Evolutionary conservation across 1,284 basidiomycete species (phyloP).

Genomic region (Rhodotorula sp.): DNA sequence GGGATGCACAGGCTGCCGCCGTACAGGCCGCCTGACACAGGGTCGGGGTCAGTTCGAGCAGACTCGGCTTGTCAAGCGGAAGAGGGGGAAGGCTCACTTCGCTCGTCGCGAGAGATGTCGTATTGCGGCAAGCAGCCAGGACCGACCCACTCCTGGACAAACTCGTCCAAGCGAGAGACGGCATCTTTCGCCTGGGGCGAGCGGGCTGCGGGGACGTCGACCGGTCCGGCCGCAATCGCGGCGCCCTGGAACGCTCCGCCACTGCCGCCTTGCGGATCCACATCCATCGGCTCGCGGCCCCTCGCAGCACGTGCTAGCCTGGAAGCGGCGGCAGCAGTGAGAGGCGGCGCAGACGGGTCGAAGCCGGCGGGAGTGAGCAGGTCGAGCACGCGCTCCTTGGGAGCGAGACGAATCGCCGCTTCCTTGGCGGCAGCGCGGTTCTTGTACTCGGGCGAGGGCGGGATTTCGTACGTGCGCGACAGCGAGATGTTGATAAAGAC

Average conservation of each 20-base stretch:
- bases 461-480: slow-evolving; percentile 2
- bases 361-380: slow-evolving; percentile 4
- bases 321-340: neutral
- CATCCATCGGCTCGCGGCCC: neutral
- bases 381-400: slow-evolving; percentile 13
- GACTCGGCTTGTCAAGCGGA: neutral
- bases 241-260: neutral
- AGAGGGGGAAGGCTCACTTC: neutral
- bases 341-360: neutral
- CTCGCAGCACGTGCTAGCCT: too few relatives aligned
- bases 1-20: slow-evolving; percentile 12
- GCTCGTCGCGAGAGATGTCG: slow-evolving; percentile 6
- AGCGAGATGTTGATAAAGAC: neutral
- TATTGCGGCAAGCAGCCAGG: neutral
- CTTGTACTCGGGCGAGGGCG: neutral
- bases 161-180: slow-evolving; percentile 12
- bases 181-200: neutral
- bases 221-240: neutral
- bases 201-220: neutral
- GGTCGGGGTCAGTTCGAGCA: neutral
- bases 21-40: slow-evolving; percentile 2
- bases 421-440: slow-evolving; percentile 17
- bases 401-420: slow-evolving; percentile 20
- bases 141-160: slow-evolving; percentile 7
- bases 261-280: neutral